phyloP scores from a whole-genome alignment of 768 basidiomycete genomes.

The Lactarius indigo region DNA sequence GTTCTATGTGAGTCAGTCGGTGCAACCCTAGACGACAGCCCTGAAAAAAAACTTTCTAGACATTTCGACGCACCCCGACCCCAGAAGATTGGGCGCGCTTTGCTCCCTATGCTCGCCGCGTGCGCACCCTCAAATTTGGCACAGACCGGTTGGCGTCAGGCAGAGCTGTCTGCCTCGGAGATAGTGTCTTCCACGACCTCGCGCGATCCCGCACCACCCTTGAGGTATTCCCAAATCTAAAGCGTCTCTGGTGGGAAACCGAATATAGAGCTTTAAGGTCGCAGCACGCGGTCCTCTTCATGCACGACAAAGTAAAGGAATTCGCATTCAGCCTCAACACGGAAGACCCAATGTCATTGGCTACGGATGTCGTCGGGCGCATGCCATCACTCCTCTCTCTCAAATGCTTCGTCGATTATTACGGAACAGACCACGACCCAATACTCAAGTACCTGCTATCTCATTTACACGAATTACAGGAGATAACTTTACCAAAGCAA shows the following conservation, averaged over 20 bases:
- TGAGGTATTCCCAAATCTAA: slow-evolving; percentile 25
- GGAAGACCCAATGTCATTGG: neutral
- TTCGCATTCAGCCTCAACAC: slow-evolving; percentile 7
- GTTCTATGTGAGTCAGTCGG: slow-evolving; percentile 3
- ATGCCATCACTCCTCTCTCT: slow-evolving; percentile 22
- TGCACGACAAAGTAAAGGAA: slow-evolving; percentile 25
- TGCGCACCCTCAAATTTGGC: slow-evolving; percentile 19
- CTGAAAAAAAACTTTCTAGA: neutral
- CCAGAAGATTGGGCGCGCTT: slow-evolving; percentile 23
- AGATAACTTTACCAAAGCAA: slow-evolving; percentile 19
- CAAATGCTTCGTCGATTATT: neutral
- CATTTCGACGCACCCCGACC: slow-evolving; percentile 18
- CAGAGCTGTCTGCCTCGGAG: neutral
- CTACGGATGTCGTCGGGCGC: slow-evolving; percentile 18
- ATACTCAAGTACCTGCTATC: slow-evolving; percentile 11
- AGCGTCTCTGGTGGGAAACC: slow-evolving; percentile 15
- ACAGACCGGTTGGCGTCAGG: neutral
- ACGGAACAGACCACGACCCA: neutral
- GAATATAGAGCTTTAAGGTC: neutral
- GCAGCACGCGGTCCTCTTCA: slow-evolving; percentile 18
- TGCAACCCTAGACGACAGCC: neutral
- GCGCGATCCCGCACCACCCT: slow-evolving; percentile 25
- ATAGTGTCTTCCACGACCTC: slow-evolving; percentile 21
- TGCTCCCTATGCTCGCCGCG: slow-evolving; percentile 24
- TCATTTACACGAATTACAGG: slow-evolving; percentile 11